Base-by-base conservation (phyloP, 2,329 filamentous ascomycete genomes). In the Sporothrix humicola region DNA sequence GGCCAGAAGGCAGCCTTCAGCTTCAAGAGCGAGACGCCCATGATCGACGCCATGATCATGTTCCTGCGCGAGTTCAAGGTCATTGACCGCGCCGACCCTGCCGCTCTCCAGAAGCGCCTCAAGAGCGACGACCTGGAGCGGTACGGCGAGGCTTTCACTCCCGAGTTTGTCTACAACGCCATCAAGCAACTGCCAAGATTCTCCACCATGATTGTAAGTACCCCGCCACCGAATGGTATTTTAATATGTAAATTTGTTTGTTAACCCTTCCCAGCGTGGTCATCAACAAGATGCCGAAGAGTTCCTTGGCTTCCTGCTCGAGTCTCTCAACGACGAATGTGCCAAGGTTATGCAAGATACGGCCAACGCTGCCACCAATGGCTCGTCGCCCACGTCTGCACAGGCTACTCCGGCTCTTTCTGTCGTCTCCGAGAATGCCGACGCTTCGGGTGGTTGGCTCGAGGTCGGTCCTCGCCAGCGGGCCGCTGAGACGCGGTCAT, bases 241-340 rank as follows among this genome's bases (percentile, higher is more conserved):
- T 3, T 37, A 7, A 5, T 1, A 2, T 37, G 23, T 37, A 37
- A 37, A 6, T 37, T 37, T 3, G 31, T 7, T 5, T 37, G 7
- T 37, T 37, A 37, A 37, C 31, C 31, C 12, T 48, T 6, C 31
- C 12, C 76, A 94, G 91, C 92, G 94, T 75, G 96, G 96, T 17
- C 95, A 98, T 78, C 96, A 99, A 81, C 95, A 99, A 85, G 96
- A 99, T 83, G 96, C 96, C 0, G 94, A 99, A 80, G 96, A 99
- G 79, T 99, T 99, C 77, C 85, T 99, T 31, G 95, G 95, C 0
- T 97, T 98, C 81, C 85, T 99, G 48, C 86, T 99, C 3, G 95
- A 97, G 79, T 93, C 94, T 66, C 88, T 99, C 48, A 95, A 98
- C 78, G 95, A 98, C 76, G 96, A 99, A 81, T 98, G 95, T 80